These are phyloP conservation scores for Pharnaceum exiguum DNA, from an alignment of 148 eudicot species.

Conservation along the genomic window DNA sequence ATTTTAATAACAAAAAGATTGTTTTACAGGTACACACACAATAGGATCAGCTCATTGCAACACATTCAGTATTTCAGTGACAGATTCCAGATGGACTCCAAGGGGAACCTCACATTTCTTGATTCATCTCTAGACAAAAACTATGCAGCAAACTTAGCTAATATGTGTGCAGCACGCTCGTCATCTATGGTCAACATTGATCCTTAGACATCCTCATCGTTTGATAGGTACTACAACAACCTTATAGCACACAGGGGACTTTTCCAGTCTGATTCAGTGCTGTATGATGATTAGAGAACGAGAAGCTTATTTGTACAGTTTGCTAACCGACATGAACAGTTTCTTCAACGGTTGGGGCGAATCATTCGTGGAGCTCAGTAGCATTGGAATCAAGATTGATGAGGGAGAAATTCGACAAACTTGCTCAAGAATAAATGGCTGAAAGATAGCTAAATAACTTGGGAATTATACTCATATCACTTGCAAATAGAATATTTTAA, in stretches of 20 bases:
- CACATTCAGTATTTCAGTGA: constrained; percentile 50
- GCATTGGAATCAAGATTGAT: constrained; percentile 40
- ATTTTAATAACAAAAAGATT: too few relatives aligned
- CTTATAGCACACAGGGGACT: constrained; percentile 45
- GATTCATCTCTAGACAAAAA: constrained; percentile 45
- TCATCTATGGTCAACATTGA: constrained; percentile 40
- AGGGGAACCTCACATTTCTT: constrained; percentile 43
- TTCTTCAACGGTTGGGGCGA: constrained; percentile 45
- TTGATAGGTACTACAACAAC: constrained; percentile 58
- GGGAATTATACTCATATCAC: not conserved
- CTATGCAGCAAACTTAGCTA: constrained; percentile 41
- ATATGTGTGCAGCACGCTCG: constrained; percentile 33
- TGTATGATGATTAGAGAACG: constrained; percentile 43
- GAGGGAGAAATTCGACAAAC: constrained; percentile 53
- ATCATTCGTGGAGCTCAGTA: constrained; percentile 48
- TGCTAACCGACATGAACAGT: constrained; percentile 28
- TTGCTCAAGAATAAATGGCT: constrained; percentile 38
- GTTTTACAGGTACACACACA: constrained; percentile 67
- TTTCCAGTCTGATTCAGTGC: constrained; percentile 55
- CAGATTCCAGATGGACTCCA: constrained; percentile 37
- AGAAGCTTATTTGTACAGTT: constrained; percentile 31
- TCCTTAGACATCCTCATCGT: constrained; percentile 43
- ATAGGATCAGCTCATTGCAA: constrained; percentile 71
- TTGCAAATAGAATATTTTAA: constrained; percentile 17
- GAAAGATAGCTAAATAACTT: constrained; percentile 14